Evolutionary conservation across 495 filamentous ascomycete genomes (phyloP).

Genomic region (Penicilliopsis zonata): DNA sequence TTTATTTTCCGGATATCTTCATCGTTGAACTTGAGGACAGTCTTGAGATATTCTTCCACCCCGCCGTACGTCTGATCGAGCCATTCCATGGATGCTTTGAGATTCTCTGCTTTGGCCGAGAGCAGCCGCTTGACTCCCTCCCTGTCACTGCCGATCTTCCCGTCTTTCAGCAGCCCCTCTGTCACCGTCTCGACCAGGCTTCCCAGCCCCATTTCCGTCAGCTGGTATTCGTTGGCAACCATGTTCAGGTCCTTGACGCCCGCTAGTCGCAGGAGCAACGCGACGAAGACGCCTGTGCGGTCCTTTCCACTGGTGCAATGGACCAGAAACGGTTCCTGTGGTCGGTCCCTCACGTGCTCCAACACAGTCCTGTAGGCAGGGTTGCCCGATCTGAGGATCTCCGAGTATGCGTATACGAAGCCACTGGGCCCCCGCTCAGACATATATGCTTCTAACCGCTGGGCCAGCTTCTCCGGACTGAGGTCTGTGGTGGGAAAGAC

Average conservation of each 20-base stretch:
- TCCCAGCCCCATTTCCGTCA: conserved; percentile 5
- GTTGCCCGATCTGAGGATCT: conserved; percentile 18
- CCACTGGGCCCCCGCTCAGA: conserved; percentile 31
- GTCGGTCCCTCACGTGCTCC: conserved; percentile 12
- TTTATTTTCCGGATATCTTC: conserved; percentile 4
- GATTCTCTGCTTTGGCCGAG: conserved; percentile 14
- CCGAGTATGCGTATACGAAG: conserved; percentile 33
- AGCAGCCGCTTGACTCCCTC: conserved; percentile 4
- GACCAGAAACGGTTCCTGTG: conserved; percentile 21
- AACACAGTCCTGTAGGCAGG: conserved; percentile 8
- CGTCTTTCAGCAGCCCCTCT: conserved; percentile 3
- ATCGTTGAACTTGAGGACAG: conserved; percentile 4
- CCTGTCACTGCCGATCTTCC: background rate
- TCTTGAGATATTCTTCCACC: conserved; percentile 7
- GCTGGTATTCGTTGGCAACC: conserved; percentile 4
- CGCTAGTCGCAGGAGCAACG: conserved; percentile 34
- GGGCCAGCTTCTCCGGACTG: conserved; percentile 3
- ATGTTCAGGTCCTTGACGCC: conserved; percentile 10
- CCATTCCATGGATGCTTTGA: conserved; percentile 3
- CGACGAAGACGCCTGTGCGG: conserved; percentile 40
- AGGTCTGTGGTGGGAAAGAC: conserved; percentile 43
- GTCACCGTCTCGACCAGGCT: conserved; percentile 1
- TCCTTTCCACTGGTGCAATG: conserved; percentile 47
- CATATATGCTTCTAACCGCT: conserved; percentile 4
- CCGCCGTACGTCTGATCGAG: conserved; percentile 8